phyloP scores from a whole-genome alignment of 2,329 filamentous ascomycete species.

The Hypoxylon sp. region DNA sequence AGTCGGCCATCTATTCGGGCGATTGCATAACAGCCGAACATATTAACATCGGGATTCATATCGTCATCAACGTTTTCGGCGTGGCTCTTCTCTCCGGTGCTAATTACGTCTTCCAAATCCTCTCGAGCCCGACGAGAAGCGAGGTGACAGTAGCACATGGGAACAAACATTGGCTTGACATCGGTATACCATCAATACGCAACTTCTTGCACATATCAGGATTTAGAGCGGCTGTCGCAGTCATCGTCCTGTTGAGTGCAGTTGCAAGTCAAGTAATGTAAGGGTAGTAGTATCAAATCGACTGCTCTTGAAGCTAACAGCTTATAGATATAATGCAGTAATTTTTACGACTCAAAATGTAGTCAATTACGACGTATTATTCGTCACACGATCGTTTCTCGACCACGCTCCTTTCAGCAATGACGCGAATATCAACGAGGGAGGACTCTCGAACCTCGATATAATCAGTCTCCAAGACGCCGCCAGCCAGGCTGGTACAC shows the following conservation, averaged over 20 bases:
- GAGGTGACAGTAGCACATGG: conserved; percentile 65
- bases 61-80: conserved; percentile 61
- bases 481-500: conserved; percentile 46
- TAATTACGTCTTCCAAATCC: conserved; percentile 69
- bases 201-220: conserved; percentile 63
- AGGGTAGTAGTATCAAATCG: conserved; percentile 41
- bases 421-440: conserved; percentile 55
- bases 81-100: conserved; percentile 63
- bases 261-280: conserved; percentile 66
- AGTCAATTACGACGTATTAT: conserved; percentile 50
- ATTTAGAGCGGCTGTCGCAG: conserved; percentile 59
- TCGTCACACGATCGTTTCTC: conserved; percentile 58
- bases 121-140: conserved; percentile 66
- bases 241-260: conserved; percentile 60
- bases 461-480: conserved; percentile 57
- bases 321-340: conserved; percentile 66
- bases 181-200: conserved; percentile 67
- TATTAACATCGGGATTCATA: conserved; percentile 61
- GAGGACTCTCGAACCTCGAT: conserved; percentile 54
- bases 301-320: conserved; percentile 39
- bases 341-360: conserved; percentile 61
- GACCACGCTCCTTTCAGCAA: conserved; percentile 58
- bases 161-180: conserved; percentile 65
- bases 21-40: conserved; percentile 57
- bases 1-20: conserved; percentile 59